These are phyloP conservation scores for Cavenderia fasciculata DNA, from an alignment of 78 protist species.

Conservation along the genomic window DNA sequence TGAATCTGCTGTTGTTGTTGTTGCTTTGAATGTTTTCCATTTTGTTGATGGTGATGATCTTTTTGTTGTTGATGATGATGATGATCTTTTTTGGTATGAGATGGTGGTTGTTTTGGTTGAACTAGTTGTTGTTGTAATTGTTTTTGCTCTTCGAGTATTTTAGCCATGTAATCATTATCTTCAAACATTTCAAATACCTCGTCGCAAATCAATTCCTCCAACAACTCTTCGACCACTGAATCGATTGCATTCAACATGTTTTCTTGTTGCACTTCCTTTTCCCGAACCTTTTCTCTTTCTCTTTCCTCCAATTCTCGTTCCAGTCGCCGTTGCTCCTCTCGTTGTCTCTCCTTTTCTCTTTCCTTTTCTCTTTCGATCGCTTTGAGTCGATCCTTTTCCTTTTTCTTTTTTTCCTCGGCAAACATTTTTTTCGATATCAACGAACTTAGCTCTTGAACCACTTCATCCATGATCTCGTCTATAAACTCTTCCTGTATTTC, in stretches of 20 bases:
- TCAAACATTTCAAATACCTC: background rate
- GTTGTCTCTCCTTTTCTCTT: slow-evolving; percentile 2
- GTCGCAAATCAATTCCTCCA: slow-evolving; percentile 39
- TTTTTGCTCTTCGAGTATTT: slow-evolving; percentile 20
- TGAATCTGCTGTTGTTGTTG: background rate
- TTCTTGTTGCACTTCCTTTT: background rate
- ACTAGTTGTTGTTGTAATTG: background rate
- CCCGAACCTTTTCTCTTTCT: slow-evolving; percentile 2
- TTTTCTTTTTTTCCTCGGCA: slow-evolving; percentile 46
- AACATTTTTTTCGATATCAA: slow-evolving; percentile 26
- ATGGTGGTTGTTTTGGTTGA: background rate
- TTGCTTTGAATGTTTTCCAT: background rate
- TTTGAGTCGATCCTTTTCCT: slow-evolving; percentile 26
- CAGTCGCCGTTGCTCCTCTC: background rate
- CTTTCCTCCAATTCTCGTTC: background rate
- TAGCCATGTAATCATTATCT: background rate
- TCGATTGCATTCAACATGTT: background rate
- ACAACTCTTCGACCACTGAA: slow-evolving; percentile 16
- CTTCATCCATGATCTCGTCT: slow-evolving; percentile 46
- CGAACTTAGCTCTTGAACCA: slow-evolving; percentile 17
- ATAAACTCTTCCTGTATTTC: slow-evolving; percentile 15
- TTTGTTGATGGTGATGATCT: background rate
- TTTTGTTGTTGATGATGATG: background rate
- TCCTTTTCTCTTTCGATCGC: background rate
- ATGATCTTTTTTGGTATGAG: background rate